A percentile compares a stretch with the other conserved stretches of the same genome.
These are phyloP conservation scores for Wickerhamiella pararugosa DNA, from an alignment of 1,139 yeast genomes.

Conservation along the genomic window DNA sequence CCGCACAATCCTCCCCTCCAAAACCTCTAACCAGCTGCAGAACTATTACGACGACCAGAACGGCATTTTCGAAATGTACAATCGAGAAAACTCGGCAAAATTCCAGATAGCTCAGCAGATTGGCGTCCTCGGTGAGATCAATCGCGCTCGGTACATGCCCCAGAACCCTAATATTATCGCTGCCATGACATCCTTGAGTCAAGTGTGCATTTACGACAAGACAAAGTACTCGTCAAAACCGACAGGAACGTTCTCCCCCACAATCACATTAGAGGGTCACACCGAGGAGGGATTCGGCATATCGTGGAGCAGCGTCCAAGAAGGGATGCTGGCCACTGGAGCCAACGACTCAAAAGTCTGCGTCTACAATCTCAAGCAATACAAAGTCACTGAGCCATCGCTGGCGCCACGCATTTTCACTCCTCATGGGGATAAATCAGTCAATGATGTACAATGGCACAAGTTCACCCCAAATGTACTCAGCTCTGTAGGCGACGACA, in stretches of 20 bases:
- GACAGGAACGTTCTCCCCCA: slow-evolving; percentile 23
- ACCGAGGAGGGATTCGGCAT: slow-evolving; percentile 58
- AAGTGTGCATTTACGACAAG: slow-evolving; percentile 50
- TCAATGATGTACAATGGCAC: slow-evolving; percentile 36
- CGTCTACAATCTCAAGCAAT: slow-evolving; percentile 45
- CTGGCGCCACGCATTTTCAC: slow-evolving; percentile 17
- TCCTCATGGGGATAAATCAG: slow-evolving; percentile 19
- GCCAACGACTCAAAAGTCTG: slow-evolving; percentile 55
- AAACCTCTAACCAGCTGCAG: slow-evolving; percentile 35
- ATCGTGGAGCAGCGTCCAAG: slow-evolving; percentile 40
- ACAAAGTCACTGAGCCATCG: slow-evolving; percentile 11
- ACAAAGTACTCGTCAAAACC: slow-evolving; percentile 30
- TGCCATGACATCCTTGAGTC: slow-evolving; percentile 67
- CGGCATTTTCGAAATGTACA: slow-evolving; percentile 24
- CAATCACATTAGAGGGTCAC: slow-evolving; percentile 40
- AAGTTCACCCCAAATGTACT: slow-evolving; percentile 33
- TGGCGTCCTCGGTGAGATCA: slow-evolving; percentile 45
- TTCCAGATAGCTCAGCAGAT: slow-evolving; percentile 44
- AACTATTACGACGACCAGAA: slow-evolving; percentile 24
- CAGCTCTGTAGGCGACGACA: slow-evolving; percentile 65
- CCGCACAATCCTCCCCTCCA: slow-evolving; percentile 41
- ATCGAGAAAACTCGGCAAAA: slow-evolving; percentile 15
- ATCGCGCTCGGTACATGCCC: slow-evolving; percentile 79
- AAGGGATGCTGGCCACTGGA: slow-evolving; percentile 41
- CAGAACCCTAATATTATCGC: slow-evolving; percentile 58